These are phyloP conservation scores for Furcasterigmium furcatum DNA, from an alignment of 2,329 filamentous ascomycete species.

Conservation along the genomic window DNA sequence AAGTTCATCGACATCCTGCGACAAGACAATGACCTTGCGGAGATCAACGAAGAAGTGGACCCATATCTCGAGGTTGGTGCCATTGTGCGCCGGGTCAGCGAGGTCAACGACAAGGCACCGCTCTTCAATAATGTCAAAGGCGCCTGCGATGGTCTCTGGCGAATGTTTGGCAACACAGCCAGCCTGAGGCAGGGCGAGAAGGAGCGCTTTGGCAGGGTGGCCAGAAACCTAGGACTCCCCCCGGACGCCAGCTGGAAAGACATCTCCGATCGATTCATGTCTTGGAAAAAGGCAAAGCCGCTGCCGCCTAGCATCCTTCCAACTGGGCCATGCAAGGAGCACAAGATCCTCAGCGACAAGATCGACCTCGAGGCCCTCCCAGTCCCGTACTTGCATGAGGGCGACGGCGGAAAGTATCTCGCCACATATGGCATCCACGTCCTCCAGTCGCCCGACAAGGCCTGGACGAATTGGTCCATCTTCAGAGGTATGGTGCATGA, in stretches of 20 bases:
- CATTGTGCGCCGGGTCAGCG: slow-evolving; percentile 41
- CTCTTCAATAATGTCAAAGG: slow-evolving; percentile 51
- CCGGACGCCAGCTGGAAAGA: slow-evolving; percentile 29
- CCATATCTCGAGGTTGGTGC: slow-evolving; percentile 42
- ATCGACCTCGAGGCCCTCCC: slow-evolving; percentile 40
- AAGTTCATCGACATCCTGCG: slow-evolving; percentile 39
- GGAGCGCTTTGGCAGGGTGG: slow-evolving; percentile 36
- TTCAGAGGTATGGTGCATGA: slow-evolving; percentile 43
- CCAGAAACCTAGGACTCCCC: slow-evolving; percentile 35
- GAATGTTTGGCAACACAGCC: slow-evolving; percentile 42
- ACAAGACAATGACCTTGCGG: slow-evolving; percentile 37
- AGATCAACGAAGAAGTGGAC: slow-evolving; percentile 39
- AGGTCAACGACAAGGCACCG: slow-evolving; percentile 42
- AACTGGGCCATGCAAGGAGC: slow-evolving; percentile 39
- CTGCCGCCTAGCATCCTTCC: slow-evolving; percentile 17
- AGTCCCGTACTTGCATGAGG: slow-evolving; percentile 35
- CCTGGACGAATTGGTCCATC: slow-evolving; percentile 46
- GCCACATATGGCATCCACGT: slow-evolving; percentile 48
- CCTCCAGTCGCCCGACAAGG: slow-evolving; percentile 37
- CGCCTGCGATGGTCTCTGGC: slow-evolving; percentile 37
- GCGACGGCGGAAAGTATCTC: slow-evolving; percentile 46
- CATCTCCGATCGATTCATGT: slow-evolving; percentile 26
- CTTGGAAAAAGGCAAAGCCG: neutral
- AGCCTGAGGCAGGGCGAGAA: slow-evolving; percentile 26
- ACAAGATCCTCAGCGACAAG: slow-evolving; percentile 28